Evolutionary conservation across 2,329 filamentous ascomycete genomes (phyloP), one percentile per base, ranked within the genome.

Genomic region (Elsinoe ampelina): DNA sequence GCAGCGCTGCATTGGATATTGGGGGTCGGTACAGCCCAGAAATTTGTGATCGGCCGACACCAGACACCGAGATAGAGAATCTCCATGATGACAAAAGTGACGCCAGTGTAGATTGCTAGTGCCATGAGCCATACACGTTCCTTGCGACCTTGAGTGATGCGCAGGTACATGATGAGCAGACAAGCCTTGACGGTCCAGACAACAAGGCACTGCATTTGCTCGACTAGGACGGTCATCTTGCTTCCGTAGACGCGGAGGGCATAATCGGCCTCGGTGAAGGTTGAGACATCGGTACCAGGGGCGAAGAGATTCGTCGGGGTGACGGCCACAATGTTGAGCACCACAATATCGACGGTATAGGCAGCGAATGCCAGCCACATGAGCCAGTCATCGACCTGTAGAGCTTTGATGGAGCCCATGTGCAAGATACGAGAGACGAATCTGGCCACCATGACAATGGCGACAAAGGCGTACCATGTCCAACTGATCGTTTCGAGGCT

Each of bases 321-420:
- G 55, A 70, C 65, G 7, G 69, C 64, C 57, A 75, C 73, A 43
- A 70, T 70, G 62, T 76, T 77, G 61, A 75, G 71, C 13, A 71
- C 70, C 11, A 73, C 72, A 22, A 83, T 72, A 19, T 80, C 70
- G 4, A 71, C 70, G 32, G 76, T 78, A 58, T 82, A 78, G 48
- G 70, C 70, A 11, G 69, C 70, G 59, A 77, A 68, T 6, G 77
- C 74, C 57, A 81, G 69, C 7, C 77, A 42, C 79, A 83, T 83
- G 20, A 80, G 68, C 63, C 75, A 81, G 63, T 84, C 81, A 61
- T 83, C 81, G 26, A 75, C 63, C 61, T 80, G 77, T 13, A 81
- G 73, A 5, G 71, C 70, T 41, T 68, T 71, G 61, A 74, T 67
- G 38, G 75, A 73, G 13, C 77, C 72, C 30, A 81, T 45, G 17